phyloP scores from a whole-genome alignment of 192 early-diverging fungal genomes.

The Entomortierella chlamydospora region DNA sequence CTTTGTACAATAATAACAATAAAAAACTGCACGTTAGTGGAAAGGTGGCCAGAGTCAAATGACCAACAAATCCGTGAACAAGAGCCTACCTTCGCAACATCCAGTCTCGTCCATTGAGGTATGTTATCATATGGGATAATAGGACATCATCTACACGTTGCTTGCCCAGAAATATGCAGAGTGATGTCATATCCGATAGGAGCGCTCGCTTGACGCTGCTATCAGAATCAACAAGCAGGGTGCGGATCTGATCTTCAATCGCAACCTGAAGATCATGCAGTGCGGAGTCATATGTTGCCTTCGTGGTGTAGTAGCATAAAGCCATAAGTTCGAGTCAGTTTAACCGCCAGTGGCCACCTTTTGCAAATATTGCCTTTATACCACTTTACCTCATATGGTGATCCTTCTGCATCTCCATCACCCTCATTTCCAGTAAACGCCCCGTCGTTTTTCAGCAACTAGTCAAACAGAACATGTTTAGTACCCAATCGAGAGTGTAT shows the following conservation, averaged over 20 bases:
- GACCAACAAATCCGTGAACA: too few relatives aligned
- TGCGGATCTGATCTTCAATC: conserved; percentile 85
- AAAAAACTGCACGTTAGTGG: too few relatives aligned
- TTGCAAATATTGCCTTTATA: background rate
- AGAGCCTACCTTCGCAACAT: conserved; percentile 78
- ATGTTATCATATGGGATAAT: conserved; percentile 95
- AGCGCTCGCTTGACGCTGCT: conserved; percentile 88
- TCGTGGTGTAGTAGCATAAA: background rate
- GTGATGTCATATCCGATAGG: conserved; percentile 80
- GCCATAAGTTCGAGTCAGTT: too few relatives aligned
- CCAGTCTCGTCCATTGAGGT: conserved; percentile 97
- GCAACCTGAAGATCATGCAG: conserved; percentile 81
- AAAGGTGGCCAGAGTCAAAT: too few relatives aligned
- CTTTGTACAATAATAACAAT: conserved; percentile 55
- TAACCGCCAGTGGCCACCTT: too few relatives aligned
- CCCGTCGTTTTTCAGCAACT: conserved; percentile 62
- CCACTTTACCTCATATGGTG: conserved; percentile 53
- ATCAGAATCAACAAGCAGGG: conserved; percentile 83
- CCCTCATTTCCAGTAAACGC: conserved; percentile 54
- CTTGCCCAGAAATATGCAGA: conserved; percentile 87
- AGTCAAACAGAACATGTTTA: background rate
- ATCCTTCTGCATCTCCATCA: conserved; percentile 53
- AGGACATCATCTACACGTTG: conserved; percentile 85
- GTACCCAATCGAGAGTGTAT: background rate
- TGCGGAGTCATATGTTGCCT: conserved; percentile 79